phyloP scores from a whole-genome alignment of 257 asterid species.

The Solanum ossicruentum region DNA sequence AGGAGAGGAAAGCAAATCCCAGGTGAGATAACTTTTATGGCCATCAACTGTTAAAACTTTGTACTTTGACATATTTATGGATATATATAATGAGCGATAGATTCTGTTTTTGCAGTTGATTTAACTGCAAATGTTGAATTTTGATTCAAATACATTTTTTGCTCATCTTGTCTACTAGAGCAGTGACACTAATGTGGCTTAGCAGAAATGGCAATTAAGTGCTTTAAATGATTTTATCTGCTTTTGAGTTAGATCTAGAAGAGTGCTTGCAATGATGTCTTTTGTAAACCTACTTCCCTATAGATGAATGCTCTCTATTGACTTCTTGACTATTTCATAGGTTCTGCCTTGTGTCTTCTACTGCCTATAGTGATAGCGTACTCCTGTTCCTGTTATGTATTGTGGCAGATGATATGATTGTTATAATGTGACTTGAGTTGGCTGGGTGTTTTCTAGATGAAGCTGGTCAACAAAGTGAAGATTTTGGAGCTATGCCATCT shows the following conservation, averaged over 20 bases:
- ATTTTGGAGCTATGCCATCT: constrained; percentile 39
- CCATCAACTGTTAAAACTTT: neutral
- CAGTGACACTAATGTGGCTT: neutral
- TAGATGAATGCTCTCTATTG: neutral
- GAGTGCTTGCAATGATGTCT: neutral
- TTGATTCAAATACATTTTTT: neutral
- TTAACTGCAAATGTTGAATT: neutral
- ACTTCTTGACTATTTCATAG: neutral
- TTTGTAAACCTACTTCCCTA: neutral
- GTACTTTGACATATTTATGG: neutral
- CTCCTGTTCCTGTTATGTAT: neutral
- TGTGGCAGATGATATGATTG: neutral
- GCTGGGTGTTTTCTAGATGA: constrained; percentile 32
- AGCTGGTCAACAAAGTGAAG: constrained; percentile 36
- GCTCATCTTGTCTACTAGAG: neutral
- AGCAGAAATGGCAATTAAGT: neutral
- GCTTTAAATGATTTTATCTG: neutral
- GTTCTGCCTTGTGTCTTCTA: neutral
- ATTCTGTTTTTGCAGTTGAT: neutral
- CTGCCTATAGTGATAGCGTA: neutral
- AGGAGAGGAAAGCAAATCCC: constrained; percentile 43
- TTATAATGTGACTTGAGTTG: neutral
- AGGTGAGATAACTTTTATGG: constrained; percentile 27
- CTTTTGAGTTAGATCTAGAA: neutral
- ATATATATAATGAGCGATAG: neutral